These are phyloP conservation scores for Apophysomyces sp. DNA, from an alignment of 371 early-diverging fungal species.

Conservation along the genomic window DNA sequence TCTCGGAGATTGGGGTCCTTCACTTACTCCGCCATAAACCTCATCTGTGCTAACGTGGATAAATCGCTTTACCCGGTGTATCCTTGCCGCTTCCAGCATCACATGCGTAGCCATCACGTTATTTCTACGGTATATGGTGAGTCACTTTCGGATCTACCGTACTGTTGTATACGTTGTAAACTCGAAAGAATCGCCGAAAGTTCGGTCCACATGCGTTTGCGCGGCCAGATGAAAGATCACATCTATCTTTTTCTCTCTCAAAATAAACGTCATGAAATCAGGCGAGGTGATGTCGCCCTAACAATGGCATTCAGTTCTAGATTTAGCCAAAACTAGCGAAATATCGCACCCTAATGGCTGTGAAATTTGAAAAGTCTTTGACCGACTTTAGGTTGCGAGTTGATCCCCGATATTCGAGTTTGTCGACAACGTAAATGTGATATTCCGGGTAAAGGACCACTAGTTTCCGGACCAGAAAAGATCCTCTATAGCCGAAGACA, in stretches of 20 bases:
- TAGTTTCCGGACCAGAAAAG: constrained; percentile 63
- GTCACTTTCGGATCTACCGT: neutral
- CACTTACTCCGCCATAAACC: constrained; percentile 76
- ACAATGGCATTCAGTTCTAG: no score
- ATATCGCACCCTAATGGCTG: constrained; percentile 75
- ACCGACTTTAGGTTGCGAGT: constrained; percentile 59
- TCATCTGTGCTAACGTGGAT: constrained; percentile 88
- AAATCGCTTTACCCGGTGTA: constrained; percentile 57
- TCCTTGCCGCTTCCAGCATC: constrained; percentile 78
- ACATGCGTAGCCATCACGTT: constrained; percentile 90
- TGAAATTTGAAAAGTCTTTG: constrained; percentile 54
- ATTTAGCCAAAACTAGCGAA: no score
- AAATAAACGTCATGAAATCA: constrained; percentile 67
- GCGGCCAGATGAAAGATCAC: constrained; percentile 85
- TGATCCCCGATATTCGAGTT: constrained; percentile 82
- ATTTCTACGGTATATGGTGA: constrained; percentile 35
- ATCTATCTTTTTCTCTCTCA: constrained; percentile 73
- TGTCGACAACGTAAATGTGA: constrained; percentile 73
- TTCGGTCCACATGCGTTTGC: constrained; percentile 87
- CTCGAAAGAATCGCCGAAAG: constrained; percentile 84
- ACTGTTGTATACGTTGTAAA: constrained; percentile 58
- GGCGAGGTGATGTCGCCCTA: constrained; percentile 74
- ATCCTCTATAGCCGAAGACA: constrained; percentile 34
- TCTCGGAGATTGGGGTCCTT: neutral
- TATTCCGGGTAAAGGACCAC: constrained; percentile 72